phyloP scores from a whole-genome alignment of 2,329 filamentous ascomycete species.

The Phialocephala subalpina region DNA sequence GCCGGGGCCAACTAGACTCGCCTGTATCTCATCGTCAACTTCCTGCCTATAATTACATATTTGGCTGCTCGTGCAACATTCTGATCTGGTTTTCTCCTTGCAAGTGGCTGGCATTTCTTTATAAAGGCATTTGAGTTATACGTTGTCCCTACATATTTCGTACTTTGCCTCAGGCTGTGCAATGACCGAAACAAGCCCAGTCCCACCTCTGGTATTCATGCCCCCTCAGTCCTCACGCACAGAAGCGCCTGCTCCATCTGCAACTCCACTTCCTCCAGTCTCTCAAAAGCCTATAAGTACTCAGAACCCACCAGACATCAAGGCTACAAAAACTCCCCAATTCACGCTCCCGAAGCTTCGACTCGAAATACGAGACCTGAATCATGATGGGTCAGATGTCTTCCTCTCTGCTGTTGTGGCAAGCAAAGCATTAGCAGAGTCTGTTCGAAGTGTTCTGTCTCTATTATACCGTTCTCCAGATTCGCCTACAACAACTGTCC shows the following conservation, averaged over 20 bases:
- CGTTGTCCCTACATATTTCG: background rate
- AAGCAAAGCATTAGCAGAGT: slow-evolving; percentile 64
- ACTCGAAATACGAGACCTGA: slow-evolving; percentile 65
- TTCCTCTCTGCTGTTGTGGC: slow-evolving; percentile 76
- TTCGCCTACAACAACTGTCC: slow-evolving; percentile 49
- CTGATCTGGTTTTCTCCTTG: background rate
- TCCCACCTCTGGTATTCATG: slow-evolving; percentile 35
- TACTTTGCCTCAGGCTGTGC: background rate
- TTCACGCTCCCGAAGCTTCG: slow-evolving; percentile 64
- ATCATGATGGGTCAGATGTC: slow-evolving; percentile 64
- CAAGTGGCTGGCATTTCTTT: background rate
- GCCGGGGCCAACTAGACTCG: background rate
- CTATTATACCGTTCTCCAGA: slow-evolving; percentile 71
- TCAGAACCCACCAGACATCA: slow-evolving; percentile 6
- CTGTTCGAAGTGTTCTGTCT: slow-evolving; percentile 73
- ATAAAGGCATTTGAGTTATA: background rate
- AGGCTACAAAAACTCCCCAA: slow-evolving; percentile 17
- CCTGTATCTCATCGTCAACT: background rate
- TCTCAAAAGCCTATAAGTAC: slow-evolving; percentile 10
- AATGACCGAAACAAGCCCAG: slow-evolving; percentile 21
- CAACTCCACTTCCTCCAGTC: slow-evolving; percentile 29
- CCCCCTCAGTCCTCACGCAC: slow-evolving; percentile 35
- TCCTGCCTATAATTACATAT: background rate
- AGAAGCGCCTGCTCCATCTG: slow-evolving; percentile 28
- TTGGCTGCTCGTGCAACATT: background rate